These are phyloP conservation scores for Rubia yunnanensis DNA, from an alignment of 257 asterid species.

Conservation along the genomic window DNA sequence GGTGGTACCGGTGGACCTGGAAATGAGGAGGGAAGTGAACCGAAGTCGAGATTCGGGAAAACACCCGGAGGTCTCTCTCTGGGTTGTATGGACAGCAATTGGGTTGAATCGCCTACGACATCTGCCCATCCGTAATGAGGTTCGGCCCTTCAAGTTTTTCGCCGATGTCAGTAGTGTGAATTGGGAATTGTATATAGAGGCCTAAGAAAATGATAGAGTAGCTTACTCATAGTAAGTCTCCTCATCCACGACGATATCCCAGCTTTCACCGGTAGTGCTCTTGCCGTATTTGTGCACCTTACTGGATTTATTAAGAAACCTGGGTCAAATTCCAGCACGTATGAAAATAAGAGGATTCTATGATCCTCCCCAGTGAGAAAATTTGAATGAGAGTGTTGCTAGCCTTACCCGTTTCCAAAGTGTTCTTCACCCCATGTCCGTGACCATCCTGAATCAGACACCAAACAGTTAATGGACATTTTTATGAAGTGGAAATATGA, in stretches of 20 bases:
- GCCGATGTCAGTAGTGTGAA: neutral
- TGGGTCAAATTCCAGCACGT: neutral
- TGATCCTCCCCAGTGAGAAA: neutral
- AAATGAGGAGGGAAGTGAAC: conserved; percentile 35
- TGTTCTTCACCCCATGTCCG: conserved; percentile 99
- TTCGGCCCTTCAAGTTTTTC: conserved; percentile 57
- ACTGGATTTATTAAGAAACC: conserved; percentile 28
- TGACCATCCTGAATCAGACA: conserved; percentile 71
- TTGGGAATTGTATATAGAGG: neutral
- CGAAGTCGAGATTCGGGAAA: conserved; percentile 70
- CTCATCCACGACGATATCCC: conserved; percentile 97
- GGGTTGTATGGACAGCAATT: conserved; percentile 74
- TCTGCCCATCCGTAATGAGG: conserved; percentile 99
- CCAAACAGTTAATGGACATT: neutral
- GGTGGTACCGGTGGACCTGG: conserved; percentile 2
- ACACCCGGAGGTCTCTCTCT: conserved; percentile 89
- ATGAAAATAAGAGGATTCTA: neutral
- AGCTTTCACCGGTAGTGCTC: conserved; percentile 97
- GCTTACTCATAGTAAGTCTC: conserved; percentile 91
- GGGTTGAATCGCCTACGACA: conserved; percentile 94
- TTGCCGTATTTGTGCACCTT: conserved; percentile 98
- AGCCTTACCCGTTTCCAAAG: conserved; percentile 85
- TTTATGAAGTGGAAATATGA: neutral
- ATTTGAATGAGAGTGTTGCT: neutral
- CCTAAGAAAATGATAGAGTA: neutral